These are phyloP conservation scores for Pistacia vera DNA, from an alignment of 345 rosid genomes.

Conservation along the genomic window DNA sequence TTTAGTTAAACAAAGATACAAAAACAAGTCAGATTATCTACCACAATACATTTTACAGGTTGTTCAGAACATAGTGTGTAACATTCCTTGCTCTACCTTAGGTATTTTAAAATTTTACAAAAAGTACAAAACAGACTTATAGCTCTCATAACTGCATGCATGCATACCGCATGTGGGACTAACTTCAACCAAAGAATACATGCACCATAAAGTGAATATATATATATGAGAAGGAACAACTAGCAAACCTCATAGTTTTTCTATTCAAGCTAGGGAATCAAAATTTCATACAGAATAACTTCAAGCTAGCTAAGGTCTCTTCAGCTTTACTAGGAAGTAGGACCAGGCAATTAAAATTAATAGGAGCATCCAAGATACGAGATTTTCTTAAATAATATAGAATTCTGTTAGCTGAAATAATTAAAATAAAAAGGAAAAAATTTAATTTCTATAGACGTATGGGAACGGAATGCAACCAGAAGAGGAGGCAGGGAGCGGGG, in stretches of 20 bases:
- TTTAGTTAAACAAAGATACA: slow-evolving; percentile 22
- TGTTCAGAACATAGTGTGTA: neutral
- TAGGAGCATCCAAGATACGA: neutral
- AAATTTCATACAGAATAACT: neutral
- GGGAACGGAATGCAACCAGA: neutral
- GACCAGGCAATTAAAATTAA: neutral
- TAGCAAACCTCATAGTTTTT: neutral
- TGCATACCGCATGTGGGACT: neutral
- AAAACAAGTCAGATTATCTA: slow-evolving; percentile 11
- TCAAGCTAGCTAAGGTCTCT: neutral
- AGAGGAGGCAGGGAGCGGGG: neutral
- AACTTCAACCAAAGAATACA: neutral
- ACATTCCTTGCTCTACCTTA: neutral
- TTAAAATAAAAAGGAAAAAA: too few species aligned
- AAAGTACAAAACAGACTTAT: neutral
- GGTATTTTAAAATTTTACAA: neutral
- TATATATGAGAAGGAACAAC: neutral
- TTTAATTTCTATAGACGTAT: too few species aligned
- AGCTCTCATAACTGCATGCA: neutral
- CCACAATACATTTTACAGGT: neutral
- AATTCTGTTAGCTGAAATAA: neutral
- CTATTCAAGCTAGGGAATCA: neutral
- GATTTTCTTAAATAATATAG: too few species aligned
- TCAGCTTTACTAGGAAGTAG: neutral
- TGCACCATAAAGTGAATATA: neutral